Evolutionary conservation across 1,139 yeast species (phyloP).

Genomic region (Hemisphaericaspora xylanilytica): DNA sequence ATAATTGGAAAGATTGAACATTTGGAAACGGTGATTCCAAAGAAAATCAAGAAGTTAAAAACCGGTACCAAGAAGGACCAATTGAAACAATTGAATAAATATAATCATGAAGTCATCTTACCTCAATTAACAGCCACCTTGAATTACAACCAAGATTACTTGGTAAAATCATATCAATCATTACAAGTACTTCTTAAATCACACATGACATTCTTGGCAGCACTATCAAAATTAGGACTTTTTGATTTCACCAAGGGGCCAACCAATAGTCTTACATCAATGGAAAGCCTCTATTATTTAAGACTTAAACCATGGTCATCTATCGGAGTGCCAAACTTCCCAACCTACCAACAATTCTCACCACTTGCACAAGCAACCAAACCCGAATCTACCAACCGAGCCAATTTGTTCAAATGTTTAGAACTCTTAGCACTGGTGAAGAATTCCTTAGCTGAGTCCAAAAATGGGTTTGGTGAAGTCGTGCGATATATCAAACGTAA

Average conservation of each 20-base stretch:
- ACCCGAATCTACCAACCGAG: slow-evolving; percentile 8
- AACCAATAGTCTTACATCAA: slow-evolving; percentile 35
- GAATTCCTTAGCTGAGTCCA: slow-evolving; percentile 18
- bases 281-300: slow-evolving; percentile 56
- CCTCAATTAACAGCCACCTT: slow-evolving; percentile 24
- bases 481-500: slow-evolving; percentile 13
- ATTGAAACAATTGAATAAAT: slow-evolving; percentile 23
- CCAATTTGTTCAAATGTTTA: slow-evolving; percentile 12
- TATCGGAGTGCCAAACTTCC: slow-evolving; percentile 74
- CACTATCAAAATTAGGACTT: slow-evolving; percentile 24
- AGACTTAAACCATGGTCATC: slow-evolving; percentile 83
- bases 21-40: slow-evolving; percentile 34
- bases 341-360: slow-evolving; percentile 41
- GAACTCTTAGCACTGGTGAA: slow-evolving; percentile 13
- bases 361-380: slow-evolving; percentile 7
- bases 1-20: slow-evolving; percentile 35
- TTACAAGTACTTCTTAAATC: slow-evolving; percentile 33
- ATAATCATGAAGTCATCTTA: slow-evolving; percentile 18
- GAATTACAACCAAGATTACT: slow-evolving; percentile 18
- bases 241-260: slow-evolving; percentile 36
- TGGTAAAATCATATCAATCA: slow-evolving; percentile 35
- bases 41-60: slow-evolving; percentile 50
- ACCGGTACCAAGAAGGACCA: slow-evolving; percentile 41
- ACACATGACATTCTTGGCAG: slow-evolving; percentile 20
- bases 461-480: slow-evolving; percentile 10